Conservation (phyloP, 371 early-diverging fungal species). For the Smittium mucronatum region DNA sequence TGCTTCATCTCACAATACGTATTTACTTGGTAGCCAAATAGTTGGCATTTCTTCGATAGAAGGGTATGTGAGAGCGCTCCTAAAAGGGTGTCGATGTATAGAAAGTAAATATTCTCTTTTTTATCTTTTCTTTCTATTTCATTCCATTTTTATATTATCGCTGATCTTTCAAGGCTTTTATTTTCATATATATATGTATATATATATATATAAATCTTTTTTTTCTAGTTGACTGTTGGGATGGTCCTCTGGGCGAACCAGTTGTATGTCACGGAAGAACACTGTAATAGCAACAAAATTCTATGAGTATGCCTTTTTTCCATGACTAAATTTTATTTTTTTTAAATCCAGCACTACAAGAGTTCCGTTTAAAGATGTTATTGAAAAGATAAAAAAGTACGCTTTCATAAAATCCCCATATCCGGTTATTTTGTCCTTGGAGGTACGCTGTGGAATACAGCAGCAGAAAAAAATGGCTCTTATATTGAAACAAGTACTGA, state of each 20-base stretch:
- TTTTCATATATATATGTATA: not conserved
- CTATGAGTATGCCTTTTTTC: too few relatives aligned
- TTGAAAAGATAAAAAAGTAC: slow-evolving; percentile 58
- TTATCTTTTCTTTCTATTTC: too few relatives aligned
- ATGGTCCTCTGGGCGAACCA: slow-evolving; percentile 61
- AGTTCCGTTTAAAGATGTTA: slow-evolving; percentile 60
- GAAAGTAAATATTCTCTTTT: slow-evolving; percentile 33
- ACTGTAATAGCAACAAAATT: slow-evolving; percentile 34
- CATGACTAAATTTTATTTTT: not conserved
- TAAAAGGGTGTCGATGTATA: slow-evolving; percentile 68
- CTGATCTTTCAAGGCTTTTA: too few relatives aligned
- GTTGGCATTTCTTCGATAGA: slow-evolving; percentile 58
- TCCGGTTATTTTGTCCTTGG: slow-evolving; percentile 69
- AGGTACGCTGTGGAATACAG: slow-evolving; percentile 53
- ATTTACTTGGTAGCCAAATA: slow-evolving; percentile 64
- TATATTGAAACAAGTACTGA: slow-evolving; percentile 44
- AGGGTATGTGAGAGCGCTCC: slow-evolving; percentile 63
- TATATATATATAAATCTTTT: not conserved
- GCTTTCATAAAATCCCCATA: slow-evolving; percentile 64
- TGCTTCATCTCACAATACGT: slow-evolving; percentile 73
- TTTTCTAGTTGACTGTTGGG: slow-evolving; percentile 68
- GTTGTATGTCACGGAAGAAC: slow-evolving; percentile 69
- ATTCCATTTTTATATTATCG: too few relatives aligned
- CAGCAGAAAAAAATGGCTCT: slow-evolving; percentile 62
- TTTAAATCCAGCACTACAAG: slow-evolving; percentile 40